Base-by-base conservation (phyloP, 129 eudicot species). In the Ambrosia trifida region DNA sequence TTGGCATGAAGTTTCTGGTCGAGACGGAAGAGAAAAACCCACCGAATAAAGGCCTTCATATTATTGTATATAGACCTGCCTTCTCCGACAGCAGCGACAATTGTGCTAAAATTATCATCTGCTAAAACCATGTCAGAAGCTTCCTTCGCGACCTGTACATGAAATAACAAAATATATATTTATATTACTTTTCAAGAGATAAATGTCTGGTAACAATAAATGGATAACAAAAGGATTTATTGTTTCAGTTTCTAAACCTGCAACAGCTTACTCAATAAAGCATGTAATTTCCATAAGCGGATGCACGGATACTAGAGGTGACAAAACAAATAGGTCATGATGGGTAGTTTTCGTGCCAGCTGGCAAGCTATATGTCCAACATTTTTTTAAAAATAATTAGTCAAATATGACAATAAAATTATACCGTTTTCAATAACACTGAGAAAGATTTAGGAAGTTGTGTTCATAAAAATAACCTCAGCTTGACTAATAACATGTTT, bases 1-100 rank as follows among this genome's bases (percentile, higher is more conserved):
- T 24, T 24, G 28, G 0, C 28, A 24, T 47, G 52, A 47, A 12
- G 13, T 47, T 13, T 12, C 14, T 47, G 52, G 13, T 47, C 52
- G 0, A 12, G 52, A 2, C 3, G 17, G 13, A 24, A 24, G 28
- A 24, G 28, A 24, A 64, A 68, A 64, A 67, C 73, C 3, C 38
- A 86, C 97, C 97, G 82, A 65, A 90, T 90, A 62, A 90, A 90
- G 13, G 97, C 97, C 78, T 90, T 90, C 97, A 90, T 90, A 43
- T 90, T 90, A 62, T 85, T 90, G 83, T 90, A 90, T 36, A 91
- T 91, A 41, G 97, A 87, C 70, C 95, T 83, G 63, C 97, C 97
- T 79, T 91, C 97, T 50, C 56, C 16, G 3, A 7, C 8, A 14
- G 4, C 5, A 43, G 8, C 46, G 1, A 8, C 11, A 50, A 5